Percentiles rank a stretch among this genome's conserved stretches.
Evolutionary conservation across 1,284 basidiomycete species (phyloP).

Genomic region (Gyrodon tennesseensis): DNA sequence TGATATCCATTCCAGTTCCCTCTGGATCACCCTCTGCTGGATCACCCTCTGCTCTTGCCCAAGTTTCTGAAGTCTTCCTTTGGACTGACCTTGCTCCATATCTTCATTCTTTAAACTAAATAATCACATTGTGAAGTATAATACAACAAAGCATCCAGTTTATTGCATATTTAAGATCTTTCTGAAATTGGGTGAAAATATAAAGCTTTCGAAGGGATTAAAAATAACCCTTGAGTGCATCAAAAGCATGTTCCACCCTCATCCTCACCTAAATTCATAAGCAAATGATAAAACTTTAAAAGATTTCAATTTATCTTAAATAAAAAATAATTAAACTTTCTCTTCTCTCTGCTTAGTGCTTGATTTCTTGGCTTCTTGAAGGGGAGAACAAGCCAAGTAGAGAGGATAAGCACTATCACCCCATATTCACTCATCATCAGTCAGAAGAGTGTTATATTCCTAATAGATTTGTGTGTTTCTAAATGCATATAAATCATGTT

Average conservation of each 20-base stretch:
- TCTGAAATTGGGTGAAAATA: constrained; percentile 10
- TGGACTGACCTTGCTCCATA: constrained; percentile 7
- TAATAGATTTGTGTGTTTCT: constrained; percentile 16
- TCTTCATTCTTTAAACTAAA: constrained; percentile 15
- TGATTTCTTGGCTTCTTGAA: constrained; percentile 14
- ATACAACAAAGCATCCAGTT: constrained; percentile 13
- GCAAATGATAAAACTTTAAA: background rate
- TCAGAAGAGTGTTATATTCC: constrained; percentile 5
- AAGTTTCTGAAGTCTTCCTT: background rate
- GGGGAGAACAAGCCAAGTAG: constrained; percentile 16
- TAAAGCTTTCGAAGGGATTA: constrained; percentile 17
- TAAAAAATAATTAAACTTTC: constrained; percentile 11
- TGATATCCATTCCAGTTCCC: background rate
- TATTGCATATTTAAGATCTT: constrained; percentile 6
- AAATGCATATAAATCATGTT: constrained; percentile 29
- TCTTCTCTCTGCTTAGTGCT: too few relatives aligned
- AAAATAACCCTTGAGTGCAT: constrained; percentile 19
- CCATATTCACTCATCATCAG: constrained; percentile 25
- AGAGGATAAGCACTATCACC: constrained; percentile 15
- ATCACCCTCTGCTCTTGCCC: background rate
- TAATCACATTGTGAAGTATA: constrained; percentile 24
- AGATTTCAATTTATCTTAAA: constrained; percentile 4
- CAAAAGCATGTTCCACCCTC: constrained; percentile 14
- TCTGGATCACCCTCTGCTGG: background rate
- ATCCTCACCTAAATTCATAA: constrained; percentile 9